A percentile compares a stretch with the other conserved stretches of the same genome.
Conservation (phyloP, 352 stramenopile genomes). For the Globisporangium uncinulatum region DNA sequence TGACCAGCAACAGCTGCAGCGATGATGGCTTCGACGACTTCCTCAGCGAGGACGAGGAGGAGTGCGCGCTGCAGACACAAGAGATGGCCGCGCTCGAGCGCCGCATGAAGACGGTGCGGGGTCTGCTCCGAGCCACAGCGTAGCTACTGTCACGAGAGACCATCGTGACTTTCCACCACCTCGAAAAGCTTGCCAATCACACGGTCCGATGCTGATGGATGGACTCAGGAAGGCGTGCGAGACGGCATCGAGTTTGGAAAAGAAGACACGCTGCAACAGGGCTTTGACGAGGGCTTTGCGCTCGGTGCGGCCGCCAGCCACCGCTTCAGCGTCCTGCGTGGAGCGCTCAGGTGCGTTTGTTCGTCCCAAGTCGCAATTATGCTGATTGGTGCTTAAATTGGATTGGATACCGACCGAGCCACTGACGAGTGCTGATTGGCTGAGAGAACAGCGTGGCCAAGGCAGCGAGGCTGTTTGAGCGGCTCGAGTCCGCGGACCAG, state of each 20-base stretch:
- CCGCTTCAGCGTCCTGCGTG: conserved; percentile 41
- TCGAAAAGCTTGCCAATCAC: not conserved
- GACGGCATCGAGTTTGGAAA: conserved; percentile 69
- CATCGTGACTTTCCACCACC: not conserved
- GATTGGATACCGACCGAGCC: no score
- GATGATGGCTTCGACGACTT: conserved; percentile 59
- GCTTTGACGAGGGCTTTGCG: conserved; percentile 59
- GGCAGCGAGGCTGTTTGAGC: conserved; percentile 2
- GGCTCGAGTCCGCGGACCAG: not conserved
- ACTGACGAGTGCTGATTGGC: not conserved
- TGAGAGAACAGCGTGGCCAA: conserved; percentile 4
- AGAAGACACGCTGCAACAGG: conserved; percentile 60
- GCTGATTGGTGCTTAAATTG: not conserved
- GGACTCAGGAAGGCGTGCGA: conserved; percentile 46
- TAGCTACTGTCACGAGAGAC: not conserved
- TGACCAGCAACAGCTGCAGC: not conserved
- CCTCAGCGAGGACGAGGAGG: conserved; percentile 48
- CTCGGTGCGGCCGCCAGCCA: conserved; percentile 28
- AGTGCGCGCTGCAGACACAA: conserved; percentile 34
- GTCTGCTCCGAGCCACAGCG: no score
- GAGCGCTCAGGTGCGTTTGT: conserved; percentile 29
- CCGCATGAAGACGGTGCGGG: conserved; percentile 50
- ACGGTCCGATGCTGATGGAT: not conserved
- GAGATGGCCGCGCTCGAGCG: conserved; percentile 52
- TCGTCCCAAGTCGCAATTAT: not conserved